Conservation (phyloP, 2,329 filamentous ascomycete species). For the Lasiodiplodia sp. region DNA sequence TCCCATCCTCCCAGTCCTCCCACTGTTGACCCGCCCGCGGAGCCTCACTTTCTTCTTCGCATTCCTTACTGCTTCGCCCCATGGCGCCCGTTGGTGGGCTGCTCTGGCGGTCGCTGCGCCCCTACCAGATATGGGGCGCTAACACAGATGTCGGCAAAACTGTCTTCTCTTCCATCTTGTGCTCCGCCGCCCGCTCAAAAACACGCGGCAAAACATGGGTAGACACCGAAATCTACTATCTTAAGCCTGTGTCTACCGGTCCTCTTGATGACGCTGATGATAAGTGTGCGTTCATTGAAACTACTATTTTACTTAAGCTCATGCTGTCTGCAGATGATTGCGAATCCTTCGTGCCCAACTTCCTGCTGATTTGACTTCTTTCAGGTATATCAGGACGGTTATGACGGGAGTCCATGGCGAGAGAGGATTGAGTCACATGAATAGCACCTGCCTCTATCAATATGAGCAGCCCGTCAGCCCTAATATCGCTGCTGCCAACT, state of each 20-base stretch:
- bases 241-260: slow-evolving; percentile 86
- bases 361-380: not conserved
- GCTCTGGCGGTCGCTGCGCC: slow-evolving; percentile 72
- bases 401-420: not conserved
- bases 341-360: not conserved
- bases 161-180: slow-evolving; percentile 76
- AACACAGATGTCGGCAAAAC: slow-evolving; percentile 90
- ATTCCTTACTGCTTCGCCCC: slow-evolving; percentile 35
- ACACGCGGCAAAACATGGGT: slow-evolving; percentile 46
- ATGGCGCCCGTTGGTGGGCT: slow-evolving; percentile 62
- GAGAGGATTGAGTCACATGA: not conserved
- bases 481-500: slow-evolving; percentile 69
- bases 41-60: not conserved
- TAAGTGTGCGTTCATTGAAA: slow-evolving; percentile 44
- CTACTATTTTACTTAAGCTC: not conserved
- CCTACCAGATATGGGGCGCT: slow-evolving; percentile 80
- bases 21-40: slow-evolving; percentile 7
- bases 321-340: not conserved
- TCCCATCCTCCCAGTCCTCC: not conserved
- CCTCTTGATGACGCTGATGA: slow-evolving; percentile 73
- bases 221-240: slow-evolving; percentile 64
- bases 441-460: slow-evolving; percentile 71
- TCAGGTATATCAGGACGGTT: not conserved
- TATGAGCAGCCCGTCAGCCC: slow-evolving; percentile 79
- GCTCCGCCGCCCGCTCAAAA: slow-evolving; percentile 61